phyloP scores from a whole-genome alignment of 129 eudicot genomes.

The Artemisia annua region DNA sequence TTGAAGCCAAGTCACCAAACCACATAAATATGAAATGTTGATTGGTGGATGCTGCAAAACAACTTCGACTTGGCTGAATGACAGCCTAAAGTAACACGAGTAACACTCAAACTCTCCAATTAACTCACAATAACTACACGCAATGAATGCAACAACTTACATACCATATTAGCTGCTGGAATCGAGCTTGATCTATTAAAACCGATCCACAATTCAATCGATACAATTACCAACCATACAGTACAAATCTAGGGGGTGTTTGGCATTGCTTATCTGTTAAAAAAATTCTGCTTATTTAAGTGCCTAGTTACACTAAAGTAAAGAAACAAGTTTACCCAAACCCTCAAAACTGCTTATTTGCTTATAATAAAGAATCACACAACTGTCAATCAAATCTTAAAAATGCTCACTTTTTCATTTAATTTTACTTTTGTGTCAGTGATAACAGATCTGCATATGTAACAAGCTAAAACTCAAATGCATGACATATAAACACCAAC shows the following conservation, averaged over 20 bases:
- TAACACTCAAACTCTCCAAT: too few relatives aligned
- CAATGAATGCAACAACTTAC: background rate
- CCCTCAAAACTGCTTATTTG: too few relatives aligned
- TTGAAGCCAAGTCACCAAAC: too few relatives aligned
- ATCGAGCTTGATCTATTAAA: background rate
- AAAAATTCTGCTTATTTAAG: too few relatives aligned
- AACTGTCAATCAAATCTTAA: background rate
- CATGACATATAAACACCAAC: background rate
- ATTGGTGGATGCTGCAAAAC: too few relatives aligned
- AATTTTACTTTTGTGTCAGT: background rate
- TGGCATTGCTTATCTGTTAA: too few relatives aligned
- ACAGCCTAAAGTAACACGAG: too few relatives aligned
- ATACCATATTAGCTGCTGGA: background rate
- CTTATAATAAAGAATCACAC: background rate
- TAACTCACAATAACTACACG: too few relatives aligned
- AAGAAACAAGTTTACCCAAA: too few relatives aligned
- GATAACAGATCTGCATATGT: slow-evolving; percentile 18
- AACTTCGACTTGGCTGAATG: too few relatives aligned
- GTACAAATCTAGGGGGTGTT: background rate
- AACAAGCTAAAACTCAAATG: slow-evolving; percentile 11
- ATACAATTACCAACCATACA: background rate
- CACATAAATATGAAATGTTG: too few relatives aligned
- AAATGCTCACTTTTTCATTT: background rate
- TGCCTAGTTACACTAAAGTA: too few relatives aligned
- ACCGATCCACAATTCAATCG: background rate